Base-by-base conservation (phyloP, 331 rosid species). In the Saraca asoca region DNA sequence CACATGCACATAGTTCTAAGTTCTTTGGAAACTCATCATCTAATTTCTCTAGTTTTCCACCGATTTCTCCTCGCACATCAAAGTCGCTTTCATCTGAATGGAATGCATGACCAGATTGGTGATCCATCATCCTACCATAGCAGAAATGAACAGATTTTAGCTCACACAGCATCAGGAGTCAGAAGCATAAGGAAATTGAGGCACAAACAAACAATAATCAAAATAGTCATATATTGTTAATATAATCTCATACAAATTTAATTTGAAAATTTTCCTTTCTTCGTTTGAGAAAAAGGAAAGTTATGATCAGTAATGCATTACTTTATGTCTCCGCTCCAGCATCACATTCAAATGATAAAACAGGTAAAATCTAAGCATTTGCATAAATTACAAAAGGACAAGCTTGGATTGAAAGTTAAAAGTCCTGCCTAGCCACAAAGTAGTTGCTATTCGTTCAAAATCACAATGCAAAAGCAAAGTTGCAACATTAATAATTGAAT, bases 21-120 rank as follows among this genome's bases (percentile, higher is more conserved):
- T 58, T 55, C 51, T 73, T 62, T 33, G 79, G 67, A 65, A 87
- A 73, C 50, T 46, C 77, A 51, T 43, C 73, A 56, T 76, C 69
- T 17, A 87, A 39, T 38, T 54, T 67, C 64, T 46, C 78, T 53
- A 46, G 42, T 16, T 74, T 72, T 56, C 68, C 80, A 56, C 68
- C 65, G 15, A 67, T 74, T 74, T 80, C 87, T 54, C 69, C 73
- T 64, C 80, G 83, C 76, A 76, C 33, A 57, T 80, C 87, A 17
- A 78, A 69, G 78, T 85, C 85, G 54, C 88, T 82, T 46, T 77
- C 81, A 74, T 87, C 82, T 29, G 85, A 85, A 68, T 76, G 81
- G 74, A 82, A 82, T 54, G 72, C 76, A 43, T 48, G 80, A 50
- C 63, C 58, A 66, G 85, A 74, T 76, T 73, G 81, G 53, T 52